Conservation (phyloP, 2,329 filamentous ascomycete genomes). For the Tolypocladium nubicola region DNA sequence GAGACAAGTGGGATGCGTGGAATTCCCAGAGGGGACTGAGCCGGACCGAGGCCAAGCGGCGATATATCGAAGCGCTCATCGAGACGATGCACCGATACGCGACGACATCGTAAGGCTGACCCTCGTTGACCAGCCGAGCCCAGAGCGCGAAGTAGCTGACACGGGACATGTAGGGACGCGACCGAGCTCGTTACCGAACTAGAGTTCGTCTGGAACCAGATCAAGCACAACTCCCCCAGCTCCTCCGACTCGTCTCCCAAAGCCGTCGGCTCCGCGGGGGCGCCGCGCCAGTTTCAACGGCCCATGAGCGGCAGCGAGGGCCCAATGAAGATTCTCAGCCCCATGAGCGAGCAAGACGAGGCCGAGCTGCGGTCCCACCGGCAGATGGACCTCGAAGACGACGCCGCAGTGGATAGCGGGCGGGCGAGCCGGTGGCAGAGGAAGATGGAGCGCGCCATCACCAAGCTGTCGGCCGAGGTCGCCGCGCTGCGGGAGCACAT, state of each 20-base stretch:
- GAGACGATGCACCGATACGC: slow-evolving; percentile 96
- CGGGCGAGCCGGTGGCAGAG: slow-evolving; percentile 59
- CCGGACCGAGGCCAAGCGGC: slow-evolving; percentile 84
- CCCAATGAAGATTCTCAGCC: slow-evolving; percentile 63
- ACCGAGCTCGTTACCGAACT: slow-evolving; percentile 82
- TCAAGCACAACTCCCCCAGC: slow-evolving; percentile 72
- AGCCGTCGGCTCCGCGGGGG: slow-evolving; percentile 20
- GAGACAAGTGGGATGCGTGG: slow-evolving; percentile 88
- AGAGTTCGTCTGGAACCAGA: slow-evolving; percentile 99
- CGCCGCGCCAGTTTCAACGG: slow-evolving; percentile 33
- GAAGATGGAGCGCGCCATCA: slow-evolving; percentile 74
- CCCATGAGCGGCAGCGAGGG: slow-evolving; percentile 38
- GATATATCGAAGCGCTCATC: slow-evolving; percentile 89
- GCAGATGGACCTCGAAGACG: slow-evolving; percentile 34
- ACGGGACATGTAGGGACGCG: slow-evolving; percentile 47
- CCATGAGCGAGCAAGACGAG: slow-evolving; percentile 76
- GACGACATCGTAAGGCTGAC: slow-evolving; percentile 56
- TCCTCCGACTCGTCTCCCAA: slow-evolving; percentile 49
- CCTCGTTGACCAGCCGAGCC: not conserved
- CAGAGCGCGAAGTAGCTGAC: not conserved
- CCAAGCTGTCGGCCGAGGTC: slow-evolving; percentile 84
- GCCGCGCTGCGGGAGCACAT: slow-evolving; percentile 89
- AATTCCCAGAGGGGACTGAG: slow-evolving; percentile 73
- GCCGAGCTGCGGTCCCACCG: slow-evolving; percentile 44
- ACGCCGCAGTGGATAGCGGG: slow-evolving; percentile 25